Evolutionary conservation across 495 filamentous ascomycete species (phyloP), one percentile per base, ranked within the genome.

Genomic region (Penicillium nucicola): DNA sequence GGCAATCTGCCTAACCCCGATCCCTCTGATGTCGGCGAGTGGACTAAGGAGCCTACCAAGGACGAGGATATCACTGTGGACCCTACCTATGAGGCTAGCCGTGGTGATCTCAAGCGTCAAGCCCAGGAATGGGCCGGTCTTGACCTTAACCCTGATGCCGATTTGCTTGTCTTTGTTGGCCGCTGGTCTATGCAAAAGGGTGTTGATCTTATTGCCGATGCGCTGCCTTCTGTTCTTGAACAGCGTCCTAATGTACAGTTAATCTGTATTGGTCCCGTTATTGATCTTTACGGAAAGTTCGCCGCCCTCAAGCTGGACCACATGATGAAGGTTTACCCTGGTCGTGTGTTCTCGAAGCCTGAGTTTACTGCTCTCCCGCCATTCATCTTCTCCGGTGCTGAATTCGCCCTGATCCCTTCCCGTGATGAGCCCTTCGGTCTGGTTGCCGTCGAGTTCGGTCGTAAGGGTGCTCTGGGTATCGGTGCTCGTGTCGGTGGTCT

Each of bases 111-210:
- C n/a, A 80, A 82, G 41, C 71, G 77, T 11, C 86, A 89, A 57
- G 87, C 87, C 4, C 87, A 90, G 57, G 83, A 88, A 65, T 90
- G 87, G 87, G 87, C 87, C 15, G 82, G 82, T 0, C 74, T 90
- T 1, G 76, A 87, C 7, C 75, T 81, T 42, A 81, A 88, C 52
- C 80, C 85, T 4, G 75, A 81, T 19, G 87, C 86, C 6, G 87
- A 90, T 52, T 75, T 90, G 7, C 78, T 90, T 52, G 87, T 89
- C 3, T 90, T 90, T 56, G 87, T 90, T 30, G 87, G 87, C 39
- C 80, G 87, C 30, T 90, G 87, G 87, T 87, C 82, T 9, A 81
- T 84, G 74, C 87, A 90, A 58, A 90, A 89, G 64, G 87, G 87
- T 48, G 76, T 90, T 44, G 87, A 90, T 65, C 71, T 89, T 12